Evolutionary conservation across 2,329 filamentous ascomycete species (phyloP).

Genomic region (Microdochium trichocladiopsis): DNA sequence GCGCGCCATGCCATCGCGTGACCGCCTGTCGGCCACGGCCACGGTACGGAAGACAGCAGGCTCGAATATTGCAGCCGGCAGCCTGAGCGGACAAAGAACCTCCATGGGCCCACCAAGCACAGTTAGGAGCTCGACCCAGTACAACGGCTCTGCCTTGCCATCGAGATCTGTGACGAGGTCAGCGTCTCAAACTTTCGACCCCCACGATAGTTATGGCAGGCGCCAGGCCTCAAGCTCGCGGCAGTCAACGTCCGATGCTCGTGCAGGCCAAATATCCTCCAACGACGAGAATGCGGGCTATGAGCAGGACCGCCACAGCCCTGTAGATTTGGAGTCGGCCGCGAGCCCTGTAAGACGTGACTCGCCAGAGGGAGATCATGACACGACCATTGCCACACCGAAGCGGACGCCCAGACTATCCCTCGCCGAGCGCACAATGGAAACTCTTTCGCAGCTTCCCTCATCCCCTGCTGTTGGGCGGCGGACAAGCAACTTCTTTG

Average conservation of each 20-base stretch:
- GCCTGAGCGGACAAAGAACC: not conserved
- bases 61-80: not conserved
- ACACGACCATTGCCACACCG: not conserved
- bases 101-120: not conserved
- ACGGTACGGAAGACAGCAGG: not conserved
- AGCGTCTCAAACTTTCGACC: not conserved
- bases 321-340: not conserved
- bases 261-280: not conserved
- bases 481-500: conserved; percentile 67
- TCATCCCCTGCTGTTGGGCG: conserved; percentile 66
- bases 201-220: not conserved
- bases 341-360: not conserved
- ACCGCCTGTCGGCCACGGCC: not conserved
- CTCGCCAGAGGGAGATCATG: not conserved
- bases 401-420: not conserved
- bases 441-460: conserved; percentile 72
- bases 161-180: not conserved
- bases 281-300: not conserved
- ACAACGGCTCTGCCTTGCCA: not conserved
- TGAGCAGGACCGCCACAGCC: not conserved
- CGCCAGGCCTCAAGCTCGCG: not conserved
- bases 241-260: not conserved
- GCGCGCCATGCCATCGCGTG: not conserved
- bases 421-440: conserved; percentile 65
- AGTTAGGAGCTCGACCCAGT: not conserved